Evolutionary conservation across 306 rosid species (phyloP), one percentile per base, ranked within the genome.

Genomic region (Inga leiocalycina): DNA sequence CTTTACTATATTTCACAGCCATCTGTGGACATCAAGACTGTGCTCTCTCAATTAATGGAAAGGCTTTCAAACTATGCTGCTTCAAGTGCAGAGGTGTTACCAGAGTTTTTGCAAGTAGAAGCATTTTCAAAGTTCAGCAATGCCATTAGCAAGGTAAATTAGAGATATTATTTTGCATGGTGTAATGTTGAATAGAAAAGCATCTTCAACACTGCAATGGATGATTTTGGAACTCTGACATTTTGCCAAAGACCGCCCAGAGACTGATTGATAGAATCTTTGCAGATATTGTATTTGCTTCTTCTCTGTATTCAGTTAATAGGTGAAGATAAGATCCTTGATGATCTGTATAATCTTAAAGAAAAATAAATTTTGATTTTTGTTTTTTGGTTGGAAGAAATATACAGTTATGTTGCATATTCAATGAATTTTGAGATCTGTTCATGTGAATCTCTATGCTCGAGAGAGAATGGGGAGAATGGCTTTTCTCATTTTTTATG

Each of bases 91-190:
- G 99, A 97, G 90, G 97, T 94, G 82, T 83, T 97, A 81, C 99
- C 99, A 20, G 99, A 97, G 86, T 97, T 97, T 81, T 90, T 97
- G 88, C 98, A 94, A 92, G 99, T 97, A 74, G 98, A 97, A 90
- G 99, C 99, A 59, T 97, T 97, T 91, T 90, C 98, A 46, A 97
- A 94, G 89, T 90, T 97, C 86, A 94, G 97, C 91, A 90, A 83
- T 85, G 96, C 97, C 78, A 97, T 97, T 75, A 95, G 98, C 86
- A 94, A 93, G 99, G 99, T 97, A 88, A 86, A 65, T 81, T 52
- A 84, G 56, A 79, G 52, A 77, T 76, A 32, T 72, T 73, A 37
- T 64, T 68, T 62, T 49, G 79, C 46, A 74, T 67, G 68, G 19
- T 66, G 48, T 41, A 41, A 46, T 54, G 67, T 48, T 61, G 48